Percentiles rank a stretch among this genome's conserved stretches.
These are phyloP conservation scores for Ambrosia trifida DNA, from an alignment of 129 eudicot genomes.

Conservation along the genomic window DNA sequence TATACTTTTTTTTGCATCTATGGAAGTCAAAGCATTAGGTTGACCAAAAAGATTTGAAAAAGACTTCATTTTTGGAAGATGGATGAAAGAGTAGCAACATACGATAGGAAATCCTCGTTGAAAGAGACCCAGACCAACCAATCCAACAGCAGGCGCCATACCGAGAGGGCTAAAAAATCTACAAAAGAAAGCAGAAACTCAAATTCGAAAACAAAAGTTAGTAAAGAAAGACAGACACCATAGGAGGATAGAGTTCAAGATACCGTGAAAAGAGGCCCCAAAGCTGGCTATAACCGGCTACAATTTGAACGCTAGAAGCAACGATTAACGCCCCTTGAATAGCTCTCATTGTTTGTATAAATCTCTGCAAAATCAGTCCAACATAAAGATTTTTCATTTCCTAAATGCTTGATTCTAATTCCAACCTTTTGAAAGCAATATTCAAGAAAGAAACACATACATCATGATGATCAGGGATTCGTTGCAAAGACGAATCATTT, in stretches of 20 bases:
- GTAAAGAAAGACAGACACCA: neutral
- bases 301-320: constrained; percentile 84
- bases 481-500: constrained; percentile 72
- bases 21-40: too few relatives aligned
- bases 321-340: constrained; percentile 96
- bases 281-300: constrained; percentile 93
- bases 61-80: neutral
- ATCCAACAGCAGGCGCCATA: constrained; percentile 98
- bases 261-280: constrained; percentile 99
- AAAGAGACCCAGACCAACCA: constrained; percentile 92
- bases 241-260: neutral
- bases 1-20: neutral
- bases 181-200: constrained; percentile 11
- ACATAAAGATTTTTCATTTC: neutral
- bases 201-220: neutral
- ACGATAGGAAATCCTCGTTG: constrained; percentile 92
- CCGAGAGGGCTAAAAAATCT: constrained; percentile 99
- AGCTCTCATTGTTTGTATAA: constrained; percentile 94
- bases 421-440: neutral
- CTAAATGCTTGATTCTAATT: neutral
- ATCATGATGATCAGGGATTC: constrained; percentile 63
- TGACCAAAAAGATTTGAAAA: neutral
- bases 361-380: constrained; percentile 57
- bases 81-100: constrained; percentile 23
- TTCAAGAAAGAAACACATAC: constrained; percentile 41